These are phyloP conservation scores for Clarireedia hainanense DNA, from an alignment of 2,329 filamentous ascomycete genomes.

Conservation along the genomic window DNA sequence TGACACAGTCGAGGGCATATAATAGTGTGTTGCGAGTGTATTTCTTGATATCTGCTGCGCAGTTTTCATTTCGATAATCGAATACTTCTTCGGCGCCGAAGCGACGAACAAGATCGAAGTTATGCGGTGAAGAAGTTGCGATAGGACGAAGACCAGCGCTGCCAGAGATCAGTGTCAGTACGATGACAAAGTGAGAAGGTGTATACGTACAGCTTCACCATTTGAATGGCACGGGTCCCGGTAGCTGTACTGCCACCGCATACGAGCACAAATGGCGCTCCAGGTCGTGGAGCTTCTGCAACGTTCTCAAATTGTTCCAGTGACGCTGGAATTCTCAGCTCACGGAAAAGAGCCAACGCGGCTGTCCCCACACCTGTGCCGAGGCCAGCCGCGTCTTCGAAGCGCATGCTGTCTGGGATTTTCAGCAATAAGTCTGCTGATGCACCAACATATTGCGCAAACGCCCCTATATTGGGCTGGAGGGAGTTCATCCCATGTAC, in stretches of 20 bases:
- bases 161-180: too few relatives aligned
- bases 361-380: not conserved
- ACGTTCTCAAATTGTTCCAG: not conserved
- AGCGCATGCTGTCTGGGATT: not conserved
- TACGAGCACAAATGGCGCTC: not conserved
- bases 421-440: not conserved
- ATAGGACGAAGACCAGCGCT: conserved; percentile 16
- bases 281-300: not conserved
- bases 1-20: conserved; percentile 34
- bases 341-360: not conserved
- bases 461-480: not conserved
- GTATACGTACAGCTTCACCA: not conserved
- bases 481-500: not conserved
- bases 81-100: conserved; percentile 36
- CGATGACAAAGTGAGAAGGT: not conserved
- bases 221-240: conserved; percentile 1
- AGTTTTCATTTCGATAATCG: conserved; percentile 32
- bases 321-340: not conserved
- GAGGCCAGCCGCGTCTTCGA: not conserved
- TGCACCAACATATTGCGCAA: conserved; percentile 3
- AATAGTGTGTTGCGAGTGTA: conserved; percentile 33
- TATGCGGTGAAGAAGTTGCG: conserved; percentile 31
- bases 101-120: conserved; percentile 31
- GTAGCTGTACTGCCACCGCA: not conserved
- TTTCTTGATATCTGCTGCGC: conserved; percentile 29